phyloP scores from a whole-genome alignment of 1,284 basidiomycete genomes.

The Microbotryomycetes sp. region DNA sequence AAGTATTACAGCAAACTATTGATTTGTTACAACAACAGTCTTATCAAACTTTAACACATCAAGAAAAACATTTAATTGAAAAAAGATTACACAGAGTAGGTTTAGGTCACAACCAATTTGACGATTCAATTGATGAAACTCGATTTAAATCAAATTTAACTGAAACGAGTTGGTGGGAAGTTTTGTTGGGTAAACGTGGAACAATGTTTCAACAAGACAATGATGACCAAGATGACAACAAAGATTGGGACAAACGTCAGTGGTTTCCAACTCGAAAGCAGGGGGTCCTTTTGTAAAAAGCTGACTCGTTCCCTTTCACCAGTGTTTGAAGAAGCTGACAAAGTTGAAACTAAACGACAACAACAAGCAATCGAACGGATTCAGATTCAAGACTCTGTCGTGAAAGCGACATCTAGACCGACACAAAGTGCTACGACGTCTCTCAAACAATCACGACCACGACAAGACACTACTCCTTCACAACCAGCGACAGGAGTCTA shows the following conservation, averaged over 20 bases:
- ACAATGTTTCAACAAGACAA: constrained; percentile 18
- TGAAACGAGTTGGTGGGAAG: constrained; percentile 33
- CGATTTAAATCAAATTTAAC: background rate
- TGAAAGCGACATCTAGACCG: background rate
- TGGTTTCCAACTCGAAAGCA: no score
- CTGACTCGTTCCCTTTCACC: no score
- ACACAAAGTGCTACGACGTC: no score
- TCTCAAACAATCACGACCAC: no score
- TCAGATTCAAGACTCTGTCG: background rate
- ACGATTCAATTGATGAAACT: constrained; percentile 8
- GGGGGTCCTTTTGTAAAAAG: no score
- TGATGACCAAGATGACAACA: constrained; percentile 29
- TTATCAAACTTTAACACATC: background rate
- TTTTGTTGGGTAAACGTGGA: constrained; percentile 34
- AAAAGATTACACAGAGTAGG: constrained; percentile 29
- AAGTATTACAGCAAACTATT: constrained; percentile 24
- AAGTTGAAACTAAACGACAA: background rate
- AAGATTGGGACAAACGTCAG: constrained; percentile 34
- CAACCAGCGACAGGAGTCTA: background rate
- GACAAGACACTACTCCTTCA: no score
- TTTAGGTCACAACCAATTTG: constrained; percentile 20
- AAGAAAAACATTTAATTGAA: constrained; percentile 17
- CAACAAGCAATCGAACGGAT: background rate
- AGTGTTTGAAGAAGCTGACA: constrained; percentile 1
- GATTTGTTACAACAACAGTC: background rate